phyloP scores from a whole-genome alignment of 1,284 basidiomycete genomes.

The Porogramme epimiltina region DNA sequence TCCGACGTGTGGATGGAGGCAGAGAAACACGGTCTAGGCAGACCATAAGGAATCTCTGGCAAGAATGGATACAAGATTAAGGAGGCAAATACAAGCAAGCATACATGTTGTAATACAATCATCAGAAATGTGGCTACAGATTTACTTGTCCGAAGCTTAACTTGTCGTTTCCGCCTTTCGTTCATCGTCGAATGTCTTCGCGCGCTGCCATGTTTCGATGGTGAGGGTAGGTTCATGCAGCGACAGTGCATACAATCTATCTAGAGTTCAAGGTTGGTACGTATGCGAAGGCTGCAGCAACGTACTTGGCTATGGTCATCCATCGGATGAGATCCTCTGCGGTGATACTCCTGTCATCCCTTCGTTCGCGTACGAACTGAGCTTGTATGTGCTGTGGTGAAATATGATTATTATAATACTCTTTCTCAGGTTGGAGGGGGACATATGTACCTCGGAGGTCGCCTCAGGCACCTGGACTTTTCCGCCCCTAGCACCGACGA shows the following conservation, averaged over 20 bases:
- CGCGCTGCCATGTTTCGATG: slow-evolving; percentile 40
- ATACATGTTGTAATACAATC: neutral
- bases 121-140: neutral
- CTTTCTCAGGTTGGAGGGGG: neutral
- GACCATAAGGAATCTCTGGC: slow-evolving; percentile 33
- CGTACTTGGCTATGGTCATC: slow-evolving; percentile 68
- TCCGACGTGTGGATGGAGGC: slow-evolving; percentile 71
- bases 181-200: slow-evolving; percentile 38
- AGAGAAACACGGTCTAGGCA: slow-evolving; percentile 52
- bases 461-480: slow-evolving; percentile 52
- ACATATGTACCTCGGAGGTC: slow-evolving; percentile 51
- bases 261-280: neutral
- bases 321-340: slow-evolving; percentile 63
- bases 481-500: slow-evolving; percentile 50
- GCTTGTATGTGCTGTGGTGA: slow-evolving; percentile 63
- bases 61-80: neutral
- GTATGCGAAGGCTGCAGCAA: neutral
- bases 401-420: neutral
- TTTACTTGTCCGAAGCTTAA: neutral
- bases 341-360: slow-evolving; percentile 45
- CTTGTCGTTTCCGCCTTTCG: slow-evolving; percentile 22
- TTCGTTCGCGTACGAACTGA: slow-evolving; percentile 69
- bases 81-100: slow-evolving; percentile 1
- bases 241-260: slow-evolving; percentile 40
- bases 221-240: slow-evolving; percentile 37